phyloP scores from a whole-genome alignment of 441 rosid genomes.

The Geranium incanum region DNA sequence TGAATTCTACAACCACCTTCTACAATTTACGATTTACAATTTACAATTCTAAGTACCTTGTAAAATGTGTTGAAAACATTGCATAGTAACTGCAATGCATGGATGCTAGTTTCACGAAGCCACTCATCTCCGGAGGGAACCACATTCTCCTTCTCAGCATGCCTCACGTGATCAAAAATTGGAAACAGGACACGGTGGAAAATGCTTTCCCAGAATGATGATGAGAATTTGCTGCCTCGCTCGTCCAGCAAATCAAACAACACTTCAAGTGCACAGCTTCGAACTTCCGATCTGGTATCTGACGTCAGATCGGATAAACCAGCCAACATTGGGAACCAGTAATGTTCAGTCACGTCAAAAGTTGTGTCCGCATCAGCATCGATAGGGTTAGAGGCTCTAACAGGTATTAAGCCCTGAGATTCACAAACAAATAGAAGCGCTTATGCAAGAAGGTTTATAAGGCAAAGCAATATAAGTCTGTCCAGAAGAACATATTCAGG shows the following conservation, averaged over 20 bases:
- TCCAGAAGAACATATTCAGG: neutral
- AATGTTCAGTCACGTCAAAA: conserved; percentile 91
- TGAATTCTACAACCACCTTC: too few relatives aligned
- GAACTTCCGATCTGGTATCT: conserved; percentile 85
- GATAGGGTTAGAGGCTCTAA: conserved; percentile 82
- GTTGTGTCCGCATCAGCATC: conserved; percentile 41
- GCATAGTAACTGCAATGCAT: conserved; percentile 96
- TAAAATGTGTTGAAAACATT: conserved; percentile 97
- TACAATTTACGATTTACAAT: too few relatives aligned
- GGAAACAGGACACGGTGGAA: conserved; percentile 98
- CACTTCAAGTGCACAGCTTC: conserved; percentile 97
- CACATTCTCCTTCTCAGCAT: conserved; percentile 79
- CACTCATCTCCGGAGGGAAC: conserved; percentile 70
- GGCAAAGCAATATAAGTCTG: conserved; percentile 13
- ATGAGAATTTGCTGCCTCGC: conserved; percentile 91
- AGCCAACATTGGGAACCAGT: conserved; percentile 99
- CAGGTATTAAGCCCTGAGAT: conserved; percentile 88
- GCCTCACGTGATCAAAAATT: conserved; percentile 94
- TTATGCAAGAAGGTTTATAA: conserved; percentile 8
- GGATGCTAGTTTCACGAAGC: conserved; percentile 96
- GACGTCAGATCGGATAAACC: conserved; percentile 96
- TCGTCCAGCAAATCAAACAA: conserved; percentile 95
- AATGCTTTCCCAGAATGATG: conserved; percentile 97
- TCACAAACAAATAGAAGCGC: conserved; percentile 16
- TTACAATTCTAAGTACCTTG: conserved; percentile 49